A percentile compares a stretch with the other conserved stretches of the same genome.
These are phyloP conservation scores for Saccharomycopsis javanensis DNA, from an alignment of 805 yeast species.

Conservation along the genomic window DNA sequence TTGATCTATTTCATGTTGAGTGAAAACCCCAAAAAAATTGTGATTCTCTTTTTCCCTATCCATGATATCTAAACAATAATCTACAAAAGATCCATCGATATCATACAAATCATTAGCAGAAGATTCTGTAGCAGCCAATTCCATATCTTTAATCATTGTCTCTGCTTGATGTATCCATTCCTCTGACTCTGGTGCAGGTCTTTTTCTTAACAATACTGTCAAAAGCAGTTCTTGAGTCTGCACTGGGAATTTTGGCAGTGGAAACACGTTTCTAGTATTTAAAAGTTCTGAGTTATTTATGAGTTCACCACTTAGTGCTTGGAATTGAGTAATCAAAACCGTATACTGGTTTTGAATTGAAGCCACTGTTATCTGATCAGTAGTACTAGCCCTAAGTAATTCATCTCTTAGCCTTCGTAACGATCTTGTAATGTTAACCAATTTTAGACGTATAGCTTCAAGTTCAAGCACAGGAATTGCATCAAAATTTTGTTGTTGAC, in stretches of 20 bases:
- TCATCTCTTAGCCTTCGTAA: conserved; percentile 47
- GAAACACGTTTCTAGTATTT: conserved; percentile 66
- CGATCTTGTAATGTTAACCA: conserved; percentile 40
- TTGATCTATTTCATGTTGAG: conserved; percentile 17
- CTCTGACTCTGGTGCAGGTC: conserved; percentile 81
- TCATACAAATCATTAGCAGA: conserved; percentile 3
- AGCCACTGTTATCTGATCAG: conserved; percentile 37
- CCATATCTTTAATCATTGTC: conserved; percentile 6
- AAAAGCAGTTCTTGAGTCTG: conserved; percentile 73
- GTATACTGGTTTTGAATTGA: conserved; percentile 77
- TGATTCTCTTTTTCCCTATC: conserved; percentile 8
- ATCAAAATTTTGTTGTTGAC: background rate
- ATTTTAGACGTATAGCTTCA: conserved; percentile 46
- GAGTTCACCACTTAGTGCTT: conserved; percentile 63
- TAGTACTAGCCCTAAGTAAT: conserved; percentile 30
- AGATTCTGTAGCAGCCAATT: background rate
- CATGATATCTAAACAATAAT: conserved; percentile 11
- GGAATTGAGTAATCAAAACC: conserved; percentile 72
- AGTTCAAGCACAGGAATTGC: conserved; percentile 49
- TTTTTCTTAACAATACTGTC: conserved; percentile 78
- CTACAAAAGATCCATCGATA: conserved; percentile 6
- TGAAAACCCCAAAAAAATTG: conserved; percentile 16
- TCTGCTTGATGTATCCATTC: conserved; percentile 60
- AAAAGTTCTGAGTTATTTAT: conserved; percentile 51
- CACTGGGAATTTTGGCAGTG: conserved; percentile 77